A percentile compares a stretch with the other conserved stretches of the same genome.
These are phyloP conservation scores for Astrothelium subdiscretum DNA, from an alignment of 495 filamentous ascomycete genomes.

Conservation along the genomic window DNA sequence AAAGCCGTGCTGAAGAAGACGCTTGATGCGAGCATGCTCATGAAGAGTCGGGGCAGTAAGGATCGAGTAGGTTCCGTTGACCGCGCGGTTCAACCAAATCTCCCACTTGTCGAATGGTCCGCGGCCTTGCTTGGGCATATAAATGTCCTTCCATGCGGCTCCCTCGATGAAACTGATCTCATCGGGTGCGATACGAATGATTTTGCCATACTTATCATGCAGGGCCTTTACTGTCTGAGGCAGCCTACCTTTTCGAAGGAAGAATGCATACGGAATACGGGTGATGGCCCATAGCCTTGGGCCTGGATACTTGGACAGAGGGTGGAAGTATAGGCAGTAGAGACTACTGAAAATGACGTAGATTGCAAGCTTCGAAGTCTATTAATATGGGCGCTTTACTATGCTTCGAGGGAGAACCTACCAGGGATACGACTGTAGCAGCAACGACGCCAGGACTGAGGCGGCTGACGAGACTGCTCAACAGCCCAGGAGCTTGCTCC, in stretches of 20 bases:
- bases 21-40: background rate
- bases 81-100: background rate
- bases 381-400: background rate
- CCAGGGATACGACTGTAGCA: background rate
- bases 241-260: background rate
- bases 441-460: background rate
- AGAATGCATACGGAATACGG: background rate
- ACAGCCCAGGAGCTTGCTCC: background rate
- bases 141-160: conserved; percentile 41
- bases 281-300: background rate
- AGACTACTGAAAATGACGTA: background rate
- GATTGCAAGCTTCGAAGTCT: background rate
- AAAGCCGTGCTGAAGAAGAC: conserved; percentile 4
- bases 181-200: conserved; percentile 43
- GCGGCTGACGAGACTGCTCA: background rate
- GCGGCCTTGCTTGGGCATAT: conserved; percentile 7
- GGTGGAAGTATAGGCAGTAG: background rate
- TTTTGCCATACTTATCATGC: conserved; percentile 39
- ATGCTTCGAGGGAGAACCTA: background rate
- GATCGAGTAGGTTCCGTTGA: background rate
- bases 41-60: background rate
- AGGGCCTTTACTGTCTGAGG: conserved; percentile 15
- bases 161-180: conserved; percentile 36
- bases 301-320: background rate
- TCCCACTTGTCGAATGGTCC: background rate